Base-by-base conservation (phyloP, 2,329 filamentous ascomycete genomes). In the Sporothrix sp. region DNA sequence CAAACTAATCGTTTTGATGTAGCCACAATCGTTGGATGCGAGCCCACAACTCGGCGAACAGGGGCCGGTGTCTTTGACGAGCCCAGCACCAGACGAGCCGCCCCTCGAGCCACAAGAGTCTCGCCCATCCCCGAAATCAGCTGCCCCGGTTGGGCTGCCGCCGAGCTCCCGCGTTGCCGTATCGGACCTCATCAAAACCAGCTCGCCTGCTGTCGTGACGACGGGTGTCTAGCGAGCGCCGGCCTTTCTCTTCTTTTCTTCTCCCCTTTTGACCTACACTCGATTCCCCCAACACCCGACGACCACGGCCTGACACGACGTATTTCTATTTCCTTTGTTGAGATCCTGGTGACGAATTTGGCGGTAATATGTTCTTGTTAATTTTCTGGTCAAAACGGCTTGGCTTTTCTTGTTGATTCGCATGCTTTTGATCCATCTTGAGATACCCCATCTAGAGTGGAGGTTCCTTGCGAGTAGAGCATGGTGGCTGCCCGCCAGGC, bases 131-230 rank as follows among this genome's bases (percentile, higher is more conserved):
- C 11, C 16, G 10, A 21, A 20, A 2, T 18, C 45, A 7, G n/a
- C 33, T 8, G 44, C n/a, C 14, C 9, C 30, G 16, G 43, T 20
- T 25, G 16, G 7, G 8, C 36, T 20, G 28, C 32, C 32, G 2
- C 33, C 16, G 9, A 33, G 23, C 33, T 14, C 35, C 7, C 53
- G 48, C 25, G 48, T 50, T 35, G 20, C 43, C 11, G 43, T 49
- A 6, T 9, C 46, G 21, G 39, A 46, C 20, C 36, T 54, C 16
- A 16, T 50, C 10, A 48, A 52, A 20, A 30, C 42, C 7, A 28
- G 25, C 16, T 23, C 42, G 13, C 25, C 25, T 10, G 35, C 16
- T 14, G 25, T 32, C 14, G 23, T 48, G 18, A 48, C 46, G 11
- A 48, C 46, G 3, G 36, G 36, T 14, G 36, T 35, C 18, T 33